Evolutionary conservation across 495 filamentous ascomycete species (phyloP), one percentile per base, ranked within the genome.

Genomic region (Daldinia caldariorum): DNA sequence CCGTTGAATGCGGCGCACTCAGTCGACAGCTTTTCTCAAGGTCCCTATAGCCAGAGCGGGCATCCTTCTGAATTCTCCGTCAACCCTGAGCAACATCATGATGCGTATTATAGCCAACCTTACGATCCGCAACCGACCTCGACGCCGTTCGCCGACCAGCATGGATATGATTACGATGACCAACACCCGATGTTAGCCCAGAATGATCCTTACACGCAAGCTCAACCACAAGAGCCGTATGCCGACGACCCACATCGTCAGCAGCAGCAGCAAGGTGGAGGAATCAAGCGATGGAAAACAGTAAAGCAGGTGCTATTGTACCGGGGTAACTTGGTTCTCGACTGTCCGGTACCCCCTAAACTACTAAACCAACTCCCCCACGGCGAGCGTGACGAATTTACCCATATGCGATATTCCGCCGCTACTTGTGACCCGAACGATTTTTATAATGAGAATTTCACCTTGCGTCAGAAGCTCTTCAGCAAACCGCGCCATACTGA

Each of bases 251-350:
- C 63, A 74, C 81, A 58, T 35, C 85, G 84, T 22, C 86, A 86
- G 6, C 87, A 84, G 45, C 86, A 88, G 6, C 87, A 84, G 45
- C 86, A 88, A n/a, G 58, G 45, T 39, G 88, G 83, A n/a, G 81
- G 71, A 3, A 89, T 98, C 71, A 89, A 91, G 75, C 88, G 96
- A 77, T 97, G 93, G 93, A 98, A 98, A 83, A 98, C 96, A 4
- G 94, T 98, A 18, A 99, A 98, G 78, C 94, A 97, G 84, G 94
- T 98, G 31, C 92, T 96, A 71, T 80, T 99, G 41, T 98, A 97
- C 85, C 91, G 95, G 70, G 96, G 96, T 49, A 98, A 99, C 79
- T 86, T 99, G 71, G 95, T 99, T 31, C 88, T 98, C 2, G 96
- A 99, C 80, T 99, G 96, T 77, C 96, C 96, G 0, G 91, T 99